These are phyloP conservation scores for Cordia subcordata DNA, from an alignment of 257 asterid genomes.

Conservation along the genomic window DNA sequence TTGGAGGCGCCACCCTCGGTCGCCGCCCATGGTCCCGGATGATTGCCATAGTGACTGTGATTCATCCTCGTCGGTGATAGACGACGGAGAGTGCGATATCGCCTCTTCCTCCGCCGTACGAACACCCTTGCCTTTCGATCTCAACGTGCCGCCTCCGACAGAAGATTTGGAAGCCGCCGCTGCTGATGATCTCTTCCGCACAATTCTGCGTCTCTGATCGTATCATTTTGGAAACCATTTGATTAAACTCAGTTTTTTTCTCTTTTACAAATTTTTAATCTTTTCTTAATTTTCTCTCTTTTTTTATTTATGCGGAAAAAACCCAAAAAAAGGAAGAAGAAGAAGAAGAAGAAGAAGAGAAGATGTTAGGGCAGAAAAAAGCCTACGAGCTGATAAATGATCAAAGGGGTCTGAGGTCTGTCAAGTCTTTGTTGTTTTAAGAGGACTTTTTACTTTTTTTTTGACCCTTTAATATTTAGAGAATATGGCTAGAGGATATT, in stretches of 20 bases:
- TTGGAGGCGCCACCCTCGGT: slow-evolving; percentile 52
- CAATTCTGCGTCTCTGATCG: slow-evolving; percentile 20
- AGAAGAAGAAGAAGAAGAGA: slow-evolving; percentile 4
- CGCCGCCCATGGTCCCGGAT: slow-evolving; percentile 63
- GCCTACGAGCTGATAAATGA: slow-evolving; percentile 12
- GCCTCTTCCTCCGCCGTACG: slow-evolving; percentile 37
- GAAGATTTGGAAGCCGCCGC: slow-evolving; percentile 16
- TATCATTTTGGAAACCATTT: slow-evolving; percentile 2
- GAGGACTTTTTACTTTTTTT: slow-evolving; percentile 19
- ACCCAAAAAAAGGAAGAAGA: background rate
- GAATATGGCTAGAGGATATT: slow-evolving; percentile 2
- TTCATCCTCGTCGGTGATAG: slow-evolving; percentile 53
- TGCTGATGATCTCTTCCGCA: slow-evolving; percentile 16
- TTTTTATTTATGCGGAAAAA: slow-evolving; percentile 15
- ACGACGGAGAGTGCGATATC: slow-evolving; percentile 40
- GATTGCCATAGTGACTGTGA: slow-evolving; percentile 66
- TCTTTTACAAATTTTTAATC: slow-evolving; percentile 13
- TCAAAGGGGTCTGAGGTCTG: slow-evolving; percentile 11
- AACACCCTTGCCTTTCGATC: slow-evolving; percentile 41
- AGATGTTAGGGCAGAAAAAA: slow-evolving; percentile 11
- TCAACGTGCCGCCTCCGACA: slow-evolving; percentile 39
- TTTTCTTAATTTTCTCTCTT: background rate
- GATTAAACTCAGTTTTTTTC: slow-evolving; percentile 13
- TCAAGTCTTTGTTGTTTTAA: slow-evolving; percentile 24
- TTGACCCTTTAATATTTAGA: background rate